Base-by-base conservation (phyloP, 1,284 basidiomycete species). In the Wolfiporia cocos region DNA sequence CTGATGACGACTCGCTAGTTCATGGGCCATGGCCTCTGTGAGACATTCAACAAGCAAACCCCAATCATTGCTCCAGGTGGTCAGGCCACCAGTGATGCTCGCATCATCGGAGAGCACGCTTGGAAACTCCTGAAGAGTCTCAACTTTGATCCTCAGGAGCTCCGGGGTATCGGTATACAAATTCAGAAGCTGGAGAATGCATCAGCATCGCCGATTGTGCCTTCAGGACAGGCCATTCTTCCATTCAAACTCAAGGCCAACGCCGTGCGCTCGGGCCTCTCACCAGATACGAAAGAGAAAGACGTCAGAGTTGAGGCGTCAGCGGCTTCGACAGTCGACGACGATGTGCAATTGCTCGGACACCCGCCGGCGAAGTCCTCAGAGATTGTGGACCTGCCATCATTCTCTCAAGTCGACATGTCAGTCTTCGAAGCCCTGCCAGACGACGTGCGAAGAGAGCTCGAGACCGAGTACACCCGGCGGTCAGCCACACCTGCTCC, bases 111-210 rank as follows among this genome's bases (percentile, higher is more conserved):
- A 0, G 73, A 80, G n/a, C 81, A 86, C 42, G 86, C 89, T 1
- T 87, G 87, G 77, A 73, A 76, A 47, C 63, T 98, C 10, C 70
- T 96, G 9, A 70, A 76, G 44, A 72, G 76, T 1, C 81, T 94
- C 61, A 69, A 72, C 31, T 84, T 93, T 33, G 86, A 92, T 49
- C 80, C 92, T 0, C 76, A 73, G 47, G 95, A 99, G 52, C 68
- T 99, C 14, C 77, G 96, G n/a, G 95, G 95, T 0, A 78, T 99
- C 40, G 92, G 90, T 0, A 86, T 99, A 19, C 91, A 92, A 56
- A 78, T 97, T n/a, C 84, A 87, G 55, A 96, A 94, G 60, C 72
- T 96, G 0, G 91, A 93, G 57, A 59, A 73, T 18, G 45, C 57
- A 5, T 55, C 49, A 41, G 48, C 39, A 18, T 44, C 32, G 48